phyloP scores from a whole-genome alignment of 2,329 filamentous ascomycete species.

The Pestalotiopsis sp. region DNA sequence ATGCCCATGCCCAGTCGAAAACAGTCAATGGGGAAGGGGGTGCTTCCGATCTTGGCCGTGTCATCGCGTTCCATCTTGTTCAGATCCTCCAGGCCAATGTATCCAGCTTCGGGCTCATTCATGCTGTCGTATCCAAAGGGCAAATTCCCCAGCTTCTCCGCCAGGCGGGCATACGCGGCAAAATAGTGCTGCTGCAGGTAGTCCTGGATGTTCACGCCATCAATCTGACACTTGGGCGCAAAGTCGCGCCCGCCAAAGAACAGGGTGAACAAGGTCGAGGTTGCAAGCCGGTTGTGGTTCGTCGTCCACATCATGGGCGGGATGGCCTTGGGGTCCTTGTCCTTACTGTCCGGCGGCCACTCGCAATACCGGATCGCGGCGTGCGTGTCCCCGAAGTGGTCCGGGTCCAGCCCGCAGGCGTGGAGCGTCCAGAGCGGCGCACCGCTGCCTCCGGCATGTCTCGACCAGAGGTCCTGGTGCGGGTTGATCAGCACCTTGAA shows the following conservation, averaged over 20 bases:
- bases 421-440: conserved; percentile 27
- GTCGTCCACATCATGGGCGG: conserved; percentile 30
- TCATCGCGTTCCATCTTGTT: conserved; percentile 19
- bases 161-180: conserved; percentile 21
- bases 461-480: conserved; percentile 28
- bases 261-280: conserved; percentile 23
- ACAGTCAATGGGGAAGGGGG: conserved; percentile 22
- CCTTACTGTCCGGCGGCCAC: conserved; percentile 22
- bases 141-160: conserved; percentile 19
- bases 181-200: conserved; percentile 26
- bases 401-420: conserved; percentile 25
- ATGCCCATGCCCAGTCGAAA: conserved; percentile 24
- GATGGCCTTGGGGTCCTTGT: conserved; percentile 24
- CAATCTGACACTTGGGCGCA: conserved; percentile 22
- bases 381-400: conserved; percentile 23
- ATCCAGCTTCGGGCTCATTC: conserved; percentile 26
- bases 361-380: conserved; percentile 25
- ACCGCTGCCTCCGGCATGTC: conserved; percentile 24
- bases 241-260: conserved; percentile 25
- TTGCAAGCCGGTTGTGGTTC: conserved; percentile 25
- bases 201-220: conserved; percentile 27
- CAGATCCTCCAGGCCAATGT: conserved; percentile 22
- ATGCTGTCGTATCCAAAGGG: conserved; percentile 26
- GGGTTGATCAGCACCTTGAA: conserved; percentile 27
- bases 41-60: conserved; percentile 24